These are phyloP conservation scores for Neoboletus subvelutipes DNA, from an alignment of 768 basidiomycete species.

Conservation along the genomic window DNA sequence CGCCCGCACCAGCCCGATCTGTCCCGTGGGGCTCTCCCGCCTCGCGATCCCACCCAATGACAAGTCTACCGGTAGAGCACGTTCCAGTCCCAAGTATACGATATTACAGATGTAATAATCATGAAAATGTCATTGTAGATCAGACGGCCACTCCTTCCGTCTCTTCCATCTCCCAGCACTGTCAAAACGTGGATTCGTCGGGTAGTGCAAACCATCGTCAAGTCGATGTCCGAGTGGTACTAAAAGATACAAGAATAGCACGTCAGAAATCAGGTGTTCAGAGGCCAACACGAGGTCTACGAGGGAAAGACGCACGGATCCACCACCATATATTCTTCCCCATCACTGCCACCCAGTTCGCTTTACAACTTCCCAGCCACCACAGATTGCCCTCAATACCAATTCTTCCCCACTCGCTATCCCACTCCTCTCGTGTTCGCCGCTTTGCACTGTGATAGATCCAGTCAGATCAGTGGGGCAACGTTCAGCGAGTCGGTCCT, in stretches of 20 bases:
- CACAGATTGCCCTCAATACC: conserved; percentile 81
- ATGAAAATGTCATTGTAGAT: conserved; percentile 47
- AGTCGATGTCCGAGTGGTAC: conserved; percentile 52
- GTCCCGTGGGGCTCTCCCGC: background rate
- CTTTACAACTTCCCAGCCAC: conserved; percentile 65
- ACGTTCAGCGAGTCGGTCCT: background rate
- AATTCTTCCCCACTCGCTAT: conserved; percentile 78
- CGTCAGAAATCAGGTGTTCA: background rate
- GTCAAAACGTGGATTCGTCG: conserved; percentile 74
- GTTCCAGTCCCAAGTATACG: background rate
- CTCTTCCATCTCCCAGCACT: conserved; percentile 62
- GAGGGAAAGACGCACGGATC: conserved; percentile 61
- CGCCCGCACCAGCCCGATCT: conserved; percentile 4
- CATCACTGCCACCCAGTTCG: conserved; percentile 84
- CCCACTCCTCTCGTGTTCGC: conserved; percentile 52
- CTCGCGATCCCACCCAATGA: background rate
- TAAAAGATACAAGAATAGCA: conserved; percentile 19
- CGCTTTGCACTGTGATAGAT: conserved; percentile 47
- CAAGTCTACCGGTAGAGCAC: background rate
- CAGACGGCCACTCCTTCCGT: conserved; percentile 69
- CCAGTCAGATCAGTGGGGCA: conserved; percentile 1
- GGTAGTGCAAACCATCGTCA: conserved; percentile 62
- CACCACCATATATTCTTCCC: conserved; percentile 65
- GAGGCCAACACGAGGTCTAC: background rate
- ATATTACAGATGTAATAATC: background rate